phyloP scores from a whole-genome alignment of 192 early-diverging fungal species.

The Diversispora epigaea region DNA sequence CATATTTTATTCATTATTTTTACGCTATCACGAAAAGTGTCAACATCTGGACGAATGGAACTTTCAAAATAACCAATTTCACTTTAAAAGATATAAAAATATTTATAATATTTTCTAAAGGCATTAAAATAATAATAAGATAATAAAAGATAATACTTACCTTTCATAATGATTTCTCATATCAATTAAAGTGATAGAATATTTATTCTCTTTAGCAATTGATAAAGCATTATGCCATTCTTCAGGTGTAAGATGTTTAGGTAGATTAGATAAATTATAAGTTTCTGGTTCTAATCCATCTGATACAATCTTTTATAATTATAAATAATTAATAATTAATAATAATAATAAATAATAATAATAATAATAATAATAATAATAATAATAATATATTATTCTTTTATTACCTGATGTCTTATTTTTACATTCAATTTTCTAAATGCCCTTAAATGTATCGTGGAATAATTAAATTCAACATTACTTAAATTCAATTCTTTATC shows the following conservation, averaged over 20 bases:
- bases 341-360: slow-evolving; percentile 20
- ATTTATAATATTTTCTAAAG: not conserved
- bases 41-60: slow-evolving; percentile 66
- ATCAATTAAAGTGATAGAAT: slow-evolving; percentile 62
- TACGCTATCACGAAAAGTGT: slow-evolving; percentile 72
- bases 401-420: slow-evolving; percentile 54
- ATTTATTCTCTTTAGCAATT: slow-evolving; percentile 29
- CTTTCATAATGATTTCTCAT: slow-evolving; percentile 82
- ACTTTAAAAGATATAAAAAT: slow-evolving; percentile 30
- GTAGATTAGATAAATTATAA: slow-evolving; percentile 60
- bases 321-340: not conserved
- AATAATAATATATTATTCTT: slow-evolving; percentile 21
- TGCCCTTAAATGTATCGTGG: slow-evolving; percentile 58
- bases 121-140: not conserved
- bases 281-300: slow-evolving; percentile 52
- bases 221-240: slow-evolving; percentile 66
- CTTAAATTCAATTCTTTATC: slow-evolving; percentile 38
- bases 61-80: slow-evolving; percentile 71
- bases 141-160: slow-evolving; percentile 34
- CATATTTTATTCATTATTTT: slow-evolving; percentile 62
- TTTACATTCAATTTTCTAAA: slow-evolving; percentile 71
- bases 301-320: slow-evolving; percentile 52
- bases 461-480: slow-evolving; percentile 63
- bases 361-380: slow-evolving; percentile 2
- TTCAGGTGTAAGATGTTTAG: slow-evolving; percentile 63